A percentile compares a stretch with the other conserved stretches of the same genome.
These are phyloP conservation scores for Lyophyllum semitale DNA, from an alignment of 768 basidiomycete genomes.

Conservation along the genomic window DNA sequence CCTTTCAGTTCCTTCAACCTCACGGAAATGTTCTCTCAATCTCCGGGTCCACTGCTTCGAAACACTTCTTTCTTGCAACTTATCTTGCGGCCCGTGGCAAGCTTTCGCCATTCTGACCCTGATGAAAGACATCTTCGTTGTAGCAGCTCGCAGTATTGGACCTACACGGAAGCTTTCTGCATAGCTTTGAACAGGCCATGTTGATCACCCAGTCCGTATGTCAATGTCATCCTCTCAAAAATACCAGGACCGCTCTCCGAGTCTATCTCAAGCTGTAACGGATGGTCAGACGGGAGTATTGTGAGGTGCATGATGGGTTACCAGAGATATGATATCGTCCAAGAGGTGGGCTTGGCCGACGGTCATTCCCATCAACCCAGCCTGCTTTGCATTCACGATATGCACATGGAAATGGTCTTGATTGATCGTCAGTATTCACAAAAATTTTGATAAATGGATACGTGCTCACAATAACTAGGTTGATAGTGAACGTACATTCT, in stretches of 20 bases:
- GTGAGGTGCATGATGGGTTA: constrained; percentile 24
- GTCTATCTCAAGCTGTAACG: constrained; percentile 57
- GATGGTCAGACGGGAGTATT: neutral
- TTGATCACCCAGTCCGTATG: constrained; percentile 82
- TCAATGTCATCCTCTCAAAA: constrained; percentile 72
- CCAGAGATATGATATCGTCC: constrained; percentile 88
- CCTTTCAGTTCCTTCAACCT: neutral
- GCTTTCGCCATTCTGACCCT: neutral
- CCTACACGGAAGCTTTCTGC: constrained; percentile 33
- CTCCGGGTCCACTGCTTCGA: neutral
- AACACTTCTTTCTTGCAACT: neutral
- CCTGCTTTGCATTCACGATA: constrained; percentile 77
- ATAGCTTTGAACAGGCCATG: constrained; percentile 65
- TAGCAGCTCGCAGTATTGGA: neutral
- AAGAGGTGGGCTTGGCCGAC: constrained; percentile 93
- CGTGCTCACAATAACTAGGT: constrained; percentile 85
- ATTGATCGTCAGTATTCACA: neutral
- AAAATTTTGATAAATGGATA: neutral
- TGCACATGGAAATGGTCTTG: constrained; percentile 95
- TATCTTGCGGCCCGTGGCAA: neutral
- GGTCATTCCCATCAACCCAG: constrained; percentile 66
- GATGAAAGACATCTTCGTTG: neutral
- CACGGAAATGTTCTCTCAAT: too few relatives aligned
- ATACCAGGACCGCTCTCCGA: constrained; percentile 51
- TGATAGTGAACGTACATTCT: constrained; percentile 93